Evolutionary conservation across 2,329 filamentous ascomycete species (phyloP).

Genomic region (Tolypocladium cylindrosporum): DNA sequence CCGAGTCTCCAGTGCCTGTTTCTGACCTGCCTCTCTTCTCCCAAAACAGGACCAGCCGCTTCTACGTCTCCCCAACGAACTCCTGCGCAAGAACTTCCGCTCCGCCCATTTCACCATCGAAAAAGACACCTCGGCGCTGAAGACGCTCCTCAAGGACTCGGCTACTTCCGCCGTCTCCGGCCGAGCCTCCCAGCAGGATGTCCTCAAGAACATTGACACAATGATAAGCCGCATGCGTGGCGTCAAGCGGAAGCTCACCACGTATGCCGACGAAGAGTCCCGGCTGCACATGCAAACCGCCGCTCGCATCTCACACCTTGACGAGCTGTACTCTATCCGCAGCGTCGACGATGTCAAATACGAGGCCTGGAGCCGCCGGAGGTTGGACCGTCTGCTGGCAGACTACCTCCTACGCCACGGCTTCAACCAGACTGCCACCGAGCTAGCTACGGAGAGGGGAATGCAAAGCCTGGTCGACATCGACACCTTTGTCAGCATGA

Average conservation of each 20-base stretch:
- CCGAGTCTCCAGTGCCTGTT: background rate
- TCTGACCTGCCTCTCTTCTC: background rate
- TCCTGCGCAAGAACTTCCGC: conserved; percentile 90
- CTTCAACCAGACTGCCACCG: conserved; percentile 66
- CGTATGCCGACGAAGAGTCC: conserved; percentile 69
- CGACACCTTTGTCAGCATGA: conserved; percentile 76
- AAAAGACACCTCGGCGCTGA: conserved; percentile 55
- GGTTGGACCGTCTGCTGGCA: conserved; percentile 78
- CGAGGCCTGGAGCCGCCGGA: conserved; percentile 74
- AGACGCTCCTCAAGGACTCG: conserved; percentile 50
- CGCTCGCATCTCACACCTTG: conserved; percentile 69
- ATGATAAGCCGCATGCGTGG: conserved; percentile 80
- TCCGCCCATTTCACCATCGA: conserved; percentile 69
- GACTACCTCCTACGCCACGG: conserved; percentile 84
- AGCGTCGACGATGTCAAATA: conserved; percentile 87
- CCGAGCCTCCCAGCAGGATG: conserved; percentile 53
- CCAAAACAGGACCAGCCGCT: conserved; percentile 74
- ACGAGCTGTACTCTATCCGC: conserved; percentile 69
- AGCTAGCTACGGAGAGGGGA: conserved; percentile 62
- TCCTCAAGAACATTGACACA: conserved; percentile 70
- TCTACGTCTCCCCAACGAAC: conserved; percentile 83
- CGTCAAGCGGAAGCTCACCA: conserved; percentile 77
- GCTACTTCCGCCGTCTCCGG: conserved; percentile 58
- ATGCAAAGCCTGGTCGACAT: conserved; percentile 81
- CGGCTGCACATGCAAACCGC: conserved; percentile 65